Base-by-base conservation (phyloP, 2,329 filamentous ascomycete species). In the Mollisia scopiformis region DNA sequence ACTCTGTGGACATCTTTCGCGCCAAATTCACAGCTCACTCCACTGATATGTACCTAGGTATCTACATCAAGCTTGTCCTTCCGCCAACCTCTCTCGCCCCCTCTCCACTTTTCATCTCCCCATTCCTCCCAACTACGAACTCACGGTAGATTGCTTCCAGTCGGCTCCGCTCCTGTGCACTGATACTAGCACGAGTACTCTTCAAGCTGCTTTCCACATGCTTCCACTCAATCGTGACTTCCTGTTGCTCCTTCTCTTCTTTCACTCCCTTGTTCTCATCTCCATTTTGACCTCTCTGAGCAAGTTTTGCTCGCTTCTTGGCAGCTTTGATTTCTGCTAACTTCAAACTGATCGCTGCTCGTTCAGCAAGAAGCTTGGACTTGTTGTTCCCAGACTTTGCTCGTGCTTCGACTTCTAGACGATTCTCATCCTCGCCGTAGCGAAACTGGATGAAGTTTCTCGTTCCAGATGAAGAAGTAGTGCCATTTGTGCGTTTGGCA, bases 91-190 rank as follows among this genome's bases (percentile, higher is more conserved):
- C 95, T 75, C 88, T 96, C 59, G 90, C 91, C 0, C 91, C 93
- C 76, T 98, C 92, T 1, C 95, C 95, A 75, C 90, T 94, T 62
- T 88, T 92, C 92, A 99, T 93, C 79, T 98, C 93, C 7, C 95
- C 95, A 75, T 93, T 97, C 68, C 95, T 84, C 0, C 93, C 93
- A 3, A 92, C 91, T 0, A 97, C 88, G 80, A 99, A 99, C 77
- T 99, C 95, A 16, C 84, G 82, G 74, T 99, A 99, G 63, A 99
- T 97, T 41, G 85, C 85, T 70, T 86, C 83, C 66, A 99, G 76
- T 62, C 94, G 81, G 63, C 79, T 82, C 69, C 88, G 84, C 78
- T 99, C 95, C 62, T 92, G 85, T 2, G 81, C 80, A 72, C 90
- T 92, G 68, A 98, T 96, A 75, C 91, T 96, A 23, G 91, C 86